phyloP scores from a whole-genome alignment of 73 alveolate species.

The Paramecium primaurelia region DNA sequence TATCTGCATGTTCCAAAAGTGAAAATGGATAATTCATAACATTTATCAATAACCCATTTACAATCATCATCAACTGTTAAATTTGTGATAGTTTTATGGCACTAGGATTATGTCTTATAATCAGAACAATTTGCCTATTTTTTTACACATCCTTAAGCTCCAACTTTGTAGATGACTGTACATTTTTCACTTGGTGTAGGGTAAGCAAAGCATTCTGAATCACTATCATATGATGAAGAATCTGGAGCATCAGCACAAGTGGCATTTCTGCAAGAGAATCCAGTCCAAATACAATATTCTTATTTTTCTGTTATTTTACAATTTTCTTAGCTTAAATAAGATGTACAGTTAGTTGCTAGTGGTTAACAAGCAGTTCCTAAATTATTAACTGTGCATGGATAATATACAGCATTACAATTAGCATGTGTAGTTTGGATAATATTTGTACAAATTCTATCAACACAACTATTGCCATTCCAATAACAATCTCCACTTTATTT shows the following conservation, averaged over 20 bases:
- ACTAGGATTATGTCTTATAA: not conserved
- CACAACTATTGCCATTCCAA: not conserved
- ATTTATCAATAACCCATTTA: not conserved
- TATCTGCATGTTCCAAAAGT: not conserved
- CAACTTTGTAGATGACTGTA: not conserved
- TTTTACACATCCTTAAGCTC: not conserved
- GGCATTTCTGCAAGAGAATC: not conserved
- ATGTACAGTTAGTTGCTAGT: not conserved
- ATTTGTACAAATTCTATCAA: not conserved
- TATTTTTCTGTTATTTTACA: not conserved
- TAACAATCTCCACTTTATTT: not conserved
- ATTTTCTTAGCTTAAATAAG: not conserved
- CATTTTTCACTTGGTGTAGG: not conserved
- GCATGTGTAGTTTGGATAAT: not conserved
- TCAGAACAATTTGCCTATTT: not conserved
- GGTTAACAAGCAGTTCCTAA: not conserved
- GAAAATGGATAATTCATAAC: not conserved
- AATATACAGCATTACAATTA: not conserved
- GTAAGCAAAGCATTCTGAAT: not conserved
- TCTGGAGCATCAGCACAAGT: not conserved
- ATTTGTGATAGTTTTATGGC: not conserved
- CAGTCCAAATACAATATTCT: not conserved
- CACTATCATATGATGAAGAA: not conserved
- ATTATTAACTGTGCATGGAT: not conserved
- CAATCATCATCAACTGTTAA: not conserved